Evolutionary conservation across 2,329 filamentous ascomycete species (phyloP).

Genomic region (Penicillium freii): DNA sequence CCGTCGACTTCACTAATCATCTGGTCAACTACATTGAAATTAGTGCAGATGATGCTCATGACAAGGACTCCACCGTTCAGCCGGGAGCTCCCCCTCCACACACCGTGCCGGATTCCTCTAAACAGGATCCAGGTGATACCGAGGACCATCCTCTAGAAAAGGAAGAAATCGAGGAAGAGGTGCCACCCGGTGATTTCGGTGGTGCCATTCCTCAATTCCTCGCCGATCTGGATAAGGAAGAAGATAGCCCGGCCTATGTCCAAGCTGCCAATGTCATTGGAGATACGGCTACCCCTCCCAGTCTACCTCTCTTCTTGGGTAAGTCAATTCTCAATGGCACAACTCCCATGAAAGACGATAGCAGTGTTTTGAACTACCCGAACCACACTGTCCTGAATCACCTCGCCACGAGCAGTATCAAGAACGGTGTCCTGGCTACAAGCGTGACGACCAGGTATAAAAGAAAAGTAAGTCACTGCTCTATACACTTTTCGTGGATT

Average conservation of each 20-base stretch:
- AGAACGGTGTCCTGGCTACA: constrained; percentile 90
- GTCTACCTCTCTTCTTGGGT: constrained; percentile 82
- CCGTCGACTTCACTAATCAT: constrained; percentile 96
- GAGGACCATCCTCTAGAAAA: constrained; percentile 29
- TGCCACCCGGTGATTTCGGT: constrained; percentile 63
- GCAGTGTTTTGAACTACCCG: constrained; percentile 92
- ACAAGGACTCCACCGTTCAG: constrained; percentile 38
- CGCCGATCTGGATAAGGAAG: constrained; percentile 76
- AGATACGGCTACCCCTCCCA: constrained; percentile 78
- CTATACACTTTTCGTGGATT: not conserved
- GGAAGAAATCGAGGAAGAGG: constrained; percentile 54
- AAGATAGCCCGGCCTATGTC: constrained; percentile 72
- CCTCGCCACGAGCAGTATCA: constrained; percentile 95
- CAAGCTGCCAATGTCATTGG: constrained; percentile 72
- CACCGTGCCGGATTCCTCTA: constrained; percentile 38
- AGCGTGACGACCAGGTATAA: constrained; percentile 97
- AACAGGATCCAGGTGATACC: constrained; percentile 39
- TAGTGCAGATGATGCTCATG: constrained; percentile 65
- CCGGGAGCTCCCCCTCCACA: constrained; percentile 47
- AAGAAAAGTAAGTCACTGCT: constrained; percentile 60
- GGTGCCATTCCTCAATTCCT: constrained; percentile 79
- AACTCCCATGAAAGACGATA: constrained; percentile 94
- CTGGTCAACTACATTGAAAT: constrained; percentile 98
- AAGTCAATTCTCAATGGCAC: constrained; percentile 93
- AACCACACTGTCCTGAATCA: constrained; percentile 98